Evolutionary conservation across 441 rosid genomes (phyloP), one percentile per base, ranked within the genome.

Genomic region (Bruguiera hainesii): DNA sequence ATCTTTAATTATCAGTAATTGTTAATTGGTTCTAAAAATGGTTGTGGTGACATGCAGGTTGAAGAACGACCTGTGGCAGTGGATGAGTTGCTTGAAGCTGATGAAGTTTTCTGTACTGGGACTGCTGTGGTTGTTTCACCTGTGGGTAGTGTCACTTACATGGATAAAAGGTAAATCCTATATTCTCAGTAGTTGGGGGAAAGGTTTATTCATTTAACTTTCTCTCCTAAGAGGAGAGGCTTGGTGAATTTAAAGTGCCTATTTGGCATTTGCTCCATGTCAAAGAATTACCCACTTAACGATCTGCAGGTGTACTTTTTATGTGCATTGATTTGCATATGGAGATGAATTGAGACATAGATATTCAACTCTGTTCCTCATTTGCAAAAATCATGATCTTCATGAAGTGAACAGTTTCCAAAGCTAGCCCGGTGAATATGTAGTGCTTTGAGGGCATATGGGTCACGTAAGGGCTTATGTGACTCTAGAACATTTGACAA

Each of bases 111-210:
- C 75, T 94, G 97, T 73, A 91, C 97, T 5, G 97, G 98, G 46
- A 94, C 98, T 30, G 98, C 98, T 0, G 98, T 94, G 64, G 97
- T 94, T 64, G 85, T 94, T 28, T 94, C 98, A 31, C 97, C 97
- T 3, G 97, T 94, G 30, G 97, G 97, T 51, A 94, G 97, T 76
- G 84, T 94, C 71, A 88, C 97, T 37, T 91, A 84, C 77, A 86
- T 59, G 71, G 94, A 78, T 76, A 70, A 71, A 88, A 91, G 93
- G 97, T 94, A 84, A 42, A 42, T 11, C 15, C 16, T 42, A 13
- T 42, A 11, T 42, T 13, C 18, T 42, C 15, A 13, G 48, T 42
- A 16, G 48, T 42, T 42, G 48, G 15, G 48, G 18, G 18, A 42
- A 42, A 42, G 4, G 48, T 42, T 42, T 42, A 42, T 3, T 42